Evolutionary conservation across 495 filamentous ascomycete genomes (phyloP).

Genomic region (Tuber indicum): DNA sequence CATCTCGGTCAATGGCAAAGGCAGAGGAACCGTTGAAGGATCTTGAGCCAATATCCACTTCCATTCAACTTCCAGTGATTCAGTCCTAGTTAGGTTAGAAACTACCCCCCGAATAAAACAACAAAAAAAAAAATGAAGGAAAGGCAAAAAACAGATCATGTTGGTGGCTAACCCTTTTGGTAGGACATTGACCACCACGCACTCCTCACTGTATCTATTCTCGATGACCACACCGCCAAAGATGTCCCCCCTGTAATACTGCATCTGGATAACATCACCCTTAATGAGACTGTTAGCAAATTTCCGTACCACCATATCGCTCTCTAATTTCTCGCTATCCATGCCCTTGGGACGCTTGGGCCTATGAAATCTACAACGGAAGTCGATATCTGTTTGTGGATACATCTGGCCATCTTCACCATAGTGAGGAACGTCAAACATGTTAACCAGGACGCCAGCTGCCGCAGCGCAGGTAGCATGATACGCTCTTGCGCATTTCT

Average conservation of each 20-base stretch:
- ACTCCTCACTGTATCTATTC: constrained; percentile 70
- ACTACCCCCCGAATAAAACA: constrained; percentile 16
- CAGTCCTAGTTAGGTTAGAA: constrained; percentile 47
- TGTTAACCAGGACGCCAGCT: constrained; percentile 85
- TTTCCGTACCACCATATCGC: constrained; percentile 61
- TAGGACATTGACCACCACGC: constrained; percentile 71
- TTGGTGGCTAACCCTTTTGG: constrained; percentile 68
- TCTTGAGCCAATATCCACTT: constrained; percentile 67
- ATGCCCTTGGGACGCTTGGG: constrained; percentile 70
- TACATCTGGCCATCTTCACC: constrained; percentile 89
- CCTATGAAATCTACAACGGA: constrained; percentile 88
- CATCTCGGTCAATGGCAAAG: constrained; percentile 44
- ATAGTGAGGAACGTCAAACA: constrained; percentile 75
- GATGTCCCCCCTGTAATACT: constrained; percentile 75
- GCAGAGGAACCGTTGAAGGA: constrained; percentile 57
- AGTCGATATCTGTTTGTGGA: constrained; percentile 78
- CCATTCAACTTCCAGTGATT: constrained; percentile 65
- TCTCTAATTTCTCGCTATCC: constrained; percentile 60
- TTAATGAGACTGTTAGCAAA: constrained; percentile 61
- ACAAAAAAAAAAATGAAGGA: constrained; percentile 25
- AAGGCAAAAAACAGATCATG: not conserved
- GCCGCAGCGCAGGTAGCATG: constrained; percentile 90
- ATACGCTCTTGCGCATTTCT: constrained; percentile 89
- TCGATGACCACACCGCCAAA: constrained; percentile 85
- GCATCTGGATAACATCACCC: constrained; percentile 79